phyloP scores from a whole-genome alignment of 2,329 filamentous ascomycete genomes.

The Plenodomus biglobosus region DNA sequence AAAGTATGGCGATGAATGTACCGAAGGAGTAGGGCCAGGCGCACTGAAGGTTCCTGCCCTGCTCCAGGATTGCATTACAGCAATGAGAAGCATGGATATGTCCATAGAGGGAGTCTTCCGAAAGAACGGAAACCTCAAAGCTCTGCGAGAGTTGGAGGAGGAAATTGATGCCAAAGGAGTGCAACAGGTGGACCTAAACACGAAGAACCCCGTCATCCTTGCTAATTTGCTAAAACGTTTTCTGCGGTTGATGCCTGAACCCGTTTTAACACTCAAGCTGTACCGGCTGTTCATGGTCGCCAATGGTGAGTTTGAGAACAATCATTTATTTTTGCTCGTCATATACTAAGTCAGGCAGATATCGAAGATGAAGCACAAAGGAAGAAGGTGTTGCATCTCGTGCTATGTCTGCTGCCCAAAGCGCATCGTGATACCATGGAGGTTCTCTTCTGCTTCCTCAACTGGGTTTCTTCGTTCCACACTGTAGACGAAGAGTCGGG shows the following conservation, averaged over 20 bases:
- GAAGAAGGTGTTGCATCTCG: constrained; percentile 82
- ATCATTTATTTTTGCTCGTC: neutral
- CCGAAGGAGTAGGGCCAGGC: constrained; percentile 90
- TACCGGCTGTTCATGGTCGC: constrained; percentile 88
- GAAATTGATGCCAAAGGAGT: constrained; percentile 83
- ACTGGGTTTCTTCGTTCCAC: constrained; percentile 96
- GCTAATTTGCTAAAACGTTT: constrained; percentile 95
- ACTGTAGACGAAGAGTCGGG: constrained; percentile 96
- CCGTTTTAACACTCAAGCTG: constrained; percentile 90
- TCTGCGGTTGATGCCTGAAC: constrained; percentile 89
- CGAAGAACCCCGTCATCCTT: constrained; percentile 89
- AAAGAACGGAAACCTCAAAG: constrained; percentile 98
- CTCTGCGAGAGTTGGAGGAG: constrained; percentile 81
- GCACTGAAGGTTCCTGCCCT: constrained; percentile 88
- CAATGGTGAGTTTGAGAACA: constrained; percentile 60
- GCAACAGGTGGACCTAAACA: constrained; percentile 80
- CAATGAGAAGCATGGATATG: constrained; percentile 98
- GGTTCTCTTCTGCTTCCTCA: constrained; percentile 92
- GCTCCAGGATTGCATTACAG: constrained; percentile 89
- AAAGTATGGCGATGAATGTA: constrained; percentile 94
- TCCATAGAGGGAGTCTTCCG: constrained; percentile 98
- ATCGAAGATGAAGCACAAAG: constrained; percentile 79
- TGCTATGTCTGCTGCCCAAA: constrained; percentile 91
- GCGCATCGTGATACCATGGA: constrained; percentile 91
- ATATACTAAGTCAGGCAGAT: constrained; percentile 50